These are phyloP conservation scores for Microsporum ferrugineum DNA, from an alignment of 2,329 filamentous ascomycete genomes.

Conservation along the genomic window DNA sequence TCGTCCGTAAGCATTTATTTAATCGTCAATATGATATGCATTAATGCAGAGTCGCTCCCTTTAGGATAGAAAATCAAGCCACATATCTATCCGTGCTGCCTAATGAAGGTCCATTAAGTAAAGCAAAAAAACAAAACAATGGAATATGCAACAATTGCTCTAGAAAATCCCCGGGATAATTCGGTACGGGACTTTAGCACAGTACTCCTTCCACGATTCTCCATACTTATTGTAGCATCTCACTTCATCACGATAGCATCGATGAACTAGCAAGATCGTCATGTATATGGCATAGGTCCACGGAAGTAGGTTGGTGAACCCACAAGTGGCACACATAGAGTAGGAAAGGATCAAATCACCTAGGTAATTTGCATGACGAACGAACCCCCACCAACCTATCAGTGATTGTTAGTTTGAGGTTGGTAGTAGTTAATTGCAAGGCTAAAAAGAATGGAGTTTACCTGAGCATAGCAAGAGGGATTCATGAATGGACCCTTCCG, in stretches of 20 bases:
- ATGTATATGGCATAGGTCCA: constrained; percentile 40
- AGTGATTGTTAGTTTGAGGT: not conserved
- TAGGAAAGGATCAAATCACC: constrained; percentile 33
- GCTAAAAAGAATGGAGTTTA: not conserved
- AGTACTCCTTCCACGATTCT: constrained; percentile 35
- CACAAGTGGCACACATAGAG: constrained; percentile 34
- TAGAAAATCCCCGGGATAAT: constrained; percentile 32
- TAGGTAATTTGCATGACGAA: constrained; percentile 34
- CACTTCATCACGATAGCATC: constrained; percentile 37
- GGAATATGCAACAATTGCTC: not conserved
- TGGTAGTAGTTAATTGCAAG: not conserved
- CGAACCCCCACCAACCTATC: constrained; percentile 33
- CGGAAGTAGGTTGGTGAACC: constrained; percentile 29
- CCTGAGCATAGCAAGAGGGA: constrained; percentile 30
- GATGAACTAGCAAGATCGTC: constrained; percentile 35
- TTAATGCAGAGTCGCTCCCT: not conserved
- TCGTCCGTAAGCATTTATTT: not conserved
- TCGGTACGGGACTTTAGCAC: constrained; percentile 32
- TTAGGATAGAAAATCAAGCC: not conserved
- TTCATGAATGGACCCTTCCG: constrained; percentile 33
- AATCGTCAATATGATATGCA: not conserved
- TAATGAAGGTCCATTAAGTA: too few species aligned
- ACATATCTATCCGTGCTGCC: not conserved
- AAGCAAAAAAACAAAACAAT: not conserved
- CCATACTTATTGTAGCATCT: constrained; percentile 39